Evolutionary conservation across 768 basidiomycete species (phyloP), one percentile per base, ranked within the genome.

Genomic region (Amanita inopinata): DNA sequence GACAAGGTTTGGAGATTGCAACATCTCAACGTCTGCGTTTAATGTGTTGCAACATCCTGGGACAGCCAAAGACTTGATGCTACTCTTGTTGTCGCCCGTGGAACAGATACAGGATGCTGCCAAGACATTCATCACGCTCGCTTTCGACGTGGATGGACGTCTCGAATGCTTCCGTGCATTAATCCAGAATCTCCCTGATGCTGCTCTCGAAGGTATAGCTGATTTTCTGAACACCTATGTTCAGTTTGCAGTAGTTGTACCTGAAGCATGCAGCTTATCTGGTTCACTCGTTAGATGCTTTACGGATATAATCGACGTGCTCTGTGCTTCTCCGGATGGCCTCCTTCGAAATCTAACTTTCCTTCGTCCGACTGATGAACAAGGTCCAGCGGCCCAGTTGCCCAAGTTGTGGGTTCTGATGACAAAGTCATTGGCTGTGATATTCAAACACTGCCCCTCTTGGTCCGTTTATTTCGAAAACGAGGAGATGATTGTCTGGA

Each of bases 401-500:
- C 77, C 76, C 12, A 70, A 71, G 45, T 69, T 96, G 20, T 99
- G 96, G 96, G 66, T 67, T 22, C 61, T 78, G 25, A 88, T 97
- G 85, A 80, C 82, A 4, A 69, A 72, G 38, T 76, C 86, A 2
- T 74, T 94, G 36, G 73, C 83, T 0, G 69, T 83, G 39, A 90
- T 99, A 49, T 97, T 96, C 65, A 79, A 76, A 55, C 73, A 75
- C 40, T 92, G 92, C 2, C 83, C 82, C 0, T 55, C 66, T 10
- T 99, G 96, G 96, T 75, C 96, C 0, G 58, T 66, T 5, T 83
- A 72, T 57, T 87, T 87, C 58, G 81, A 85, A 41, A 79, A 76
- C 51, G 74, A 80, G 19, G 79, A 80, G 43, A 96, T 99, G 93
- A 73, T 85, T 10, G 74, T 80, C 23, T 99, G 96, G 96, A 98